Evolutionary conservation across 768 basidiomycete genomes (phyloP).

Genomic region (Boletales sp.): DNA sequence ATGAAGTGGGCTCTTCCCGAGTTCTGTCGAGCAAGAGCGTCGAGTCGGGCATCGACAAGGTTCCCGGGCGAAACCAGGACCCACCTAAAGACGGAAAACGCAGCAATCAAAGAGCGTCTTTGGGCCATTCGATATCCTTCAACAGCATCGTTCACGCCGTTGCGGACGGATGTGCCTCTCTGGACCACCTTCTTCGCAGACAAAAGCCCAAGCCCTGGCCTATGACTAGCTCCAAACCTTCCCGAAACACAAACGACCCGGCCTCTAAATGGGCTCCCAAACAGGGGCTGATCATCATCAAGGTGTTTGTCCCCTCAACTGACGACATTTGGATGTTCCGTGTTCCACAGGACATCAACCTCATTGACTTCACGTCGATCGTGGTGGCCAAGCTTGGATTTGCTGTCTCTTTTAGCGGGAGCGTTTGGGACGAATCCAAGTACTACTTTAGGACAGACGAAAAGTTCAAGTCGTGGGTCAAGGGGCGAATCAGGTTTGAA

Average conservation of each 20-base stretch:
- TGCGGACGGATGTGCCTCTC: slow-evolving; percentile 11
- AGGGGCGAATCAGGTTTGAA: slow-evolving; percentile 29
- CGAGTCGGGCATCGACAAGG: not conserved
- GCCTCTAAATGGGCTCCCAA: slow-evolving; percentile 30
- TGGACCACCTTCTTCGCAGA: slow-evolving; percentile 19
- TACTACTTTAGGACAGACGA: slow-evolving; percentile 31
- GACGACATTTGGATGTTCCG: slow-evolving; percentile 40
- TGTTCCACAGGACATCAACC: slow-evolving; percentile 29
- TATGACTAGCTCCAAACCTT: not conserved
- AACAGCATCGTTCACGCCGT: slow-evolving; percentile 12
- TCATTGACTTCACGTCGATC: slow-evolving; percentile 29
- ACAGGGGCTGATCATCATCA: slow-evolving; percentile 35
- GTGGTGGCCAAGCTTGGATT: slow-evolving; percentile 37
- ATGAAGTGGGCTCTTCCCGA: slow-evolving; percentile 1
- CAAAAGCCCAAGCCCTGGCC: slow-evolving; percentile 3
- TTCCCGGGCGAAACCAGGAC: too few species aligned
- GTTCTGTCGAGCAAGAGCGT: not conserved
- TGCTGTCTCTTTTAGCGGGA: slow-evolving; percentile 31
- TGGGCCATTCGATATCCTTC: slow-evolving; percentile 16
- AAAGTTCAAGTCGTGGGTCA: slow-evolving; percentile 34
- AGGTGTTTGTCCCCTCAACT: slow-evolving; percentile 37
- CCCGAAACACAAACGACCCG: not conserved
- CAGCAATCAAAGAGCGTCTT: slow-evolving; percentile 9
- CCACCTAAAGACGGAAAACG: slow-evolving; percentile 1
- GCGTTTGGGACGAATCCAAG: slow-evolving; percentile 24